These are phyloP conservation scores for Candida awuae DNA, from an alignment of 805 yeast species.

Conservation along the genomic window DNA sequence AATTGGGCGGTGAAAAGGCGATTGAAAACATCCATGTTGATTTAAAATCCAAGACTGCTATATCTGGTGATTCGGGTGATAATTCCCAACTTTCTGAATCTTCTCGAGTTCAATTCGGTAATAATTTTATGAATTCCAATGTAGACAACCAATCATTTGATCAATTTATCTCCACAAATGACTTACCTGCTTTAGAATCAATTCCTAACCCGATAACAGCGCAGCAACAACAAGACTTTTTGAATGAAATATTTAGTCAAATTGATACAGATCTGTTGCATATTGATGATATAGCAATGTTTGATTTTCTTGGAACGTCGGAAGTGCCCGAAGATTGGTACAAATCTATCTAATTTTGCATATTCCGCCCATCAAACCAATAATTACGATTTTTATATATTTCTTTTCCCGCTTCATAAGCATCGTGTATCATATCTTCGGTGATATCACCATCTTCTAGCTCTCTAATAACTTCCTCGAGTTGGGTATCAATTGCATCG, in stretches of 20 bases:
- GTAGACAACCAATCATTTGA: too few species aligned
- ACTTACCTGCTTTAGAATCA: too few species aligned
- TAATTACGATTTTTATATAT: too few species aligned
- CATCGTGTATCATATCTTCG: too few species aligned
- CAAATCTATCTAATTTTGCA: conserved; percentile 1
- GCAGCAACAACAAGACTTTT: conserved; percentile 21
- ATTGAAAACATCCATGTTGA: conserved; percentile 29
- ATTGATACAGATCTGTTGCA: conserved; percentile 28
- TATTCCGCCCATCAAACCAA: too few species aligned
- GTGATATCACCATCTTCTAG: too few species aligned
- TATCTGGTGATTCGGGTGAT: conserved; percentile 21
- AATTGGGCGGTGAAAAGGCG: conserved; percentile 43
- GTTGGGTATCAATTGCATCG: too few species aligned
- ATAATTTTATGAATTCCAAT: too few species aligned
- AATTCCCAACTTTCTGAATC: background rate
- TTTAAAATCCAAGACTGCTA: conserved; percentile 13
- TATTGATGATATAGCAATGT: conserved; percentile 11
- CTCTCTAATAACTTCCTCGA: too few species aligned
- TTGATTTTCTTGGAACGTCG: conserved; percentile 9
- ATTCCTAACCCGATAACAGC: background rate
- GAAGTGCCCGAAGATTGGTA: conserved; percentile 11
- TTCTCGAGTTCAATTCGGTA: background rate
- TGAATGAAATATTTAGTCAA: conserved; percentile 25
- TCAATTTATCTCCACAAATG: background rate
- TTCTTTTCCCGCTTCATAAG: too few species aligned